Evolutionary conservation across 225 moss, liverwort and hornwort species (phyloP), one percentile per base, ranked within the genome.

Genomic region (Takakia lepidozioides): DNA sequence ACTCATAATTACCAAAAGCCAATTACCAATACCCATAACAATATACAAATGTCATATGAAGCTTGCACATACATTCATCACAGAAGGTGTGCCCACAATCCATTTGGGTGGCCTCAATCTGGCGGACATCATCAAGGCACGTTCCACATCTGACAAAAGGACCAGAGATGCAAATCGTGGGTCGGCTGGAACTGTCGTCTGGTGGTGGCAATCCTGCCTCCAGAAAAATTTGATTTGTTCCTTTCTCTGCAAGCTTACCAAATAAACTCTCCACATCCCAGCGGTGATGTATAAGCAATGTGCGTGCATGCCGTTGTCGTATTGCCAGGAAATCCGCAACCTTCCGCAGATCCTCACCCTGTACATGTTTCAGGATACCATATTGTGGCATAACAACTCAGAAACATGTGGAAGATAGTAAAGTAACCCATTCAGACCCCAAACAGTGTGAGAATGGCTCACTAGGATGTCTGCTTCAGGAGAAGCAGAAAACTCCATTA

Each of bases 41-140:
- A n/a, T n/a, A n/a, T n/a, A n/a, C n/a, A n/a, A n/a, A n/a, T n/a
- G n/a, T n/a, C n/a, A n/a, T n/a, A n/a, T n/a, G n/a, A n/a, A n/a
- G n/a, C n/a, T n/a, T n/a, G n/a, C n/a, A n/a, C 68, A 57, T 79
- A 93, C 98, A 98, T 25, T 76, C 83, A 22, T 91, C 87, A 71
- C 98, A 98, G 61, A 98, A 98, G 34, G 71, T 56, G 64, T 98
- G 98, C 19, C 91, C 87, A 70, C 98, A 98, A 58, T 98, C 98
- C 98, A 98, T 98, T 65, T 51, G 74, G 16, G 87, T 87, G 47
- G 78, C 70, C 52, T 61, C 58, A 62, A 67, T 56, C 20, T 73
- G 78, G 38, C 59, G 46, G 59, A 83, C 75, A 29, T 98, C 91
- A 62, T 98, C 98, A 40, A 98, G 64, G 64, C 98, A 98, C 29